phyloP scores from a whole-genome alignment of 805 yeast species.

The Lachancea fermentati region DNA sequence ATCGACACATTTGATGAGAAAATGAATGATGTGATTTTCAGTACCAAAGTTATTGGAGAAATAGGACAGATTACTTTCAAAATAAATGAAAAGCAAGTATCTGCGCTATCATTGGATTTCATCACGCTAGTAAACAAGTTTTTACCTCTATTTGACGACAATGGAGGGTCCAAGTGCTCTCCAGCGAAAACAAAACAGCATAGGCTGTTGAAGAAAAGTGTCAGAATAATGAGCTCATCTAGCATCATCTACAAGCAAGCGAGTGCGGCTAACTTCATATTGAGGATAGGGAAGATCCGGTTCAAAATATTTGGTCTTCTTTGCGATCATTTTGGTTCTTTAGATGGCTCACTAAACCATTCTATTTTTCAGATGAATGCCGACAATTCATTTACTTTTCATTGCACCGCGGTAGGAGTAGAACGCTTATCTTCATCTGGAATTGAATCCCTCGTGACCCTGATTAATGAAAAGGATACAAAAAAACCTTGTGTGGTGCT shows the following conservation, averaged over 20 bases:
- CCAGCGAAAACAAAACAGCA: constrained; percentile 4
- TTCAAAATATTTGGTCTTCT: constrained; percentile 11
- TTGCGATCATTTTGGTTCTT: constrained; percentile 16
- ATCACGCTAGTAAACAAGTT: neutral
- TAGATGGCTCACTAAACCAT: constrained; percentile 9
- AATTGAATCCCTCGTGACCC: constrained; percentile 30
- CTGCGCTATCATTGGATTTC: neutral
- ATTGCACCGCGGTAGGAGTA: constrained; percentile 10
- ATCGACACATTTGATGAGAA: constrained; percentile 1
- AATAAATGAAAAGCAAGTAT: neutral
- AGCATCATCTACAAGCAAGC: constrained; percentile 19
- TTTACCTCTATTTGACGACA: neutral
- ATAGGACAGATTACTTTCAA: neutral
- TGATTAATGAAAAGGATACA: constrained; percentile 33
- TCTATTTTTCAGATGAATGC: constrained; percentile 14
- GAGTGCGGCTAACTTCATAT: constrained; percentile 12
- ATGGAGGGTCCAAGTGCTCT: constrained; percentile 1
- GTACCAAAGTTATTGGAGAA: neutral
- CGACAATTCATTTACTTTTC: constrained; percentile 16
- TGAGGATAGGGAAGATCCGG: constrained; percentile 13
- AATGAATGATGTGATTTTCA: constrained; percentile 1
- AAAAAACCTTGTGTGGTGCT: constrained; percentile 39
- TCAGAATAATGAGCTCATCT: constrained; percentile 25
- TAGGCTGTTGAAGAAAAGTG: constrained; percentile 20
- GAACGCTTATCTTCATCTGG: constrained; percentile 7